Conservation (phyloP, 345 rosid species). For the Zanthoxylum bungeanum region DNA sequence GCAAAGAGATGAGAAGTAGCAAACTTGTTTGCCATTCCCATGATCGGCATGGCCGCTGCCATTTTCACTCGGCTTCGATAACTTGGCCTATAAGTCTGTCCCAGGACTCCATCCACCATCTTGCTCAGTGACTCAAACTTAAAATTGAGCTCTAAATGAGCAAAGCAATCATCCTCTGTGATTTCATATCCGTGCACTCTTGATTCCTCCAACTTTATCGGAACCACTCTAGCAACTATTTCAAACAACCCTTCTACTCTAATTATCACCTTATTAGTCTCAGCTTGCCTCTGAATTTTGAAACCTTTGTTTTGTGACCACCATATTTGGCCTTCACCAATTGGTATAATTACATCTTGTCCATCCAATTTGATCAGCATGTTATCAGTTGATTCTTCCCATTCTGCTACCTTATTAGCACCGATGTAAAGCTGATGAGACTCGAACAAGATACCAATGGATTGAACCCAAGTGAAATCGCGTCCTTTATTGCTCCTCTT, state of each 20-base stretch:
- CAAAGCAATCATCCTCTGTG: conserved; percentile 15
- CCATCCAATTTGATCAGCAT: conserved; percentile 12
- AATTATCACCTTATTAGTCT: conserved; percentile 16
- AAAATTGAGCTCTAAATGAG: conserved; percentile 24
- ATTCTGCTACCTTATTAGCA: conserved; percentile 7
- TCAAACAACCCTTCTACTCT: conserved; percentile 6
- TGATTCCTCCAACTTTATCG: conserved; percentile 15
- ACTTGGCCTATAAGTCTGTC: conserved; percentile 19
- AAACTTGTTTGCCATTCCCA: conserved; percentile 18
- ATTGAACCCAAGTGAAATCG: conserved; percentile 31
- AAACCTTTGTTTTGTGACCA: conserved; percentile 8
- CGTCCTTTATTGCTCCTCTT: conserved; percentile 19
- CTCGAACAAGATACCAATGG: conserved; percentile 19
- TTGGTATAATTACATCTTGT: background rate
- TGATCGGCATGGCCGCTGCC: conserved; percentile 19
- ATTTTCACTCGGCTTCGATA: conserved; percentile 11
- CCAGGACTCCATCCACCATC: conserved; percentile 17
- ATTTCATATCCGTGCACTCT: conserved; percentile 18
- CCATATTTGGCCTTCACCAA: too few relatives aligned
- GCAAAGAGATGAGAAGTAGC: too few relatives aligned
- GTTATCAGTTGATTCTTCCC: conserved; percentile 10
- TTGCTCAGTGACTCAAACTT: conserved; percentile 19
- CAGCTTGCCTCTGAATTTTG: conserved; percentile 13
- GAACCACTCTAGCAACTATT: conserved; percentile 16
- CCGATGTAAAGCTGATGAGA: conserved; percentile 19